Evolutionary conservation across 768 basidiomycete genomes (phyloP).

Genomic region (Trametes elegans): DNA sequence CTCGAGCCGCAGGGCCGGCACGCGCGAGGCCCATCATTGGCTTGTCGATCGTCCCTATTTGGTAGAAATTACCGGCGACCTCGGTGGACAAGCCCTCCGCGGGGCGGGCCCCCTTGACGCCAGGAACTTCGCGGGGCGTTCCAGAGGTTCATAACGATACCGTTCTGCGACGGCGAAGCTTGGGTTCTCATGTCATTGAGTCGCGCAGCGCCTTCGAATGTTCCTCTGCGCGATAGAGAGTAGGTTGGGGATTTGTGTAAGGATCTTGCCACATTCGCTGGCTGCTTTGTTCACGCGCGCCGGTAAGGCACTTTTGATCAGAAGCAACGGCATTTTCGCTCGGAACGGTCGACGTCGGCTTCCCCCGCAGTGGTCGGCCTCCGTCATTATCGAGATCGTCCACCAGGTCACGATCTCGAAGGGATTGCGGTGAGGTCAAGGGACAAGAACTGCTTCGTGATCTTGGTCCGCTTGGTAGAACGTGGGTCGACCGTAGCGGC

Average conservation of each 20-base stretch:
- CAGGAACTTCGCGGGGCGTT: background rate
- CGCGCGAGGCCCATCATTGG: slow-evolving; percentile 3
- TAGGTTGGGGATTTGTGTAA: background rate
- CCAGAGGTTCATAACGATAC: background rate
- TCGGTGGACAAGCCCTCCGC: background rate
- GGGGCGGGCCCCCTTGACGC: no score
- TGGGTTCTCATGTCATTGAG: slow-evolving; percentile 13
- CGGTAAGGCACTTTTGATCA: slow-evolving; percentile 8
- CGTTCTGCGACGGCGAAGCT: background rate
- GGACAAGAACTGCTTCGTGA: no score
- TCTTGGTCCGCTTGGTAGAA: background rate
- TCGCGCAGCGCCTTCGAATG: background rate
- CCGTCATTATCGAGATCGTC: background rate
- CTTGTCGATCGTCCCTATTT: background rate
- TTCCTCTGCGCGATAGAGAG: background rate
- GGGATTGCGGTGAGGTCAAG: no score
- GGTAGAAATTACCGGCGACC: slow-evolving; percentile 2
- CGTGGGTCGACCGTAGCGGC: background rate
- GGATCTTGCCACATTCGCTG: slow-evolving; percentile 7
- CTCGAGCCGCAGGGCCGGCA: background rate
- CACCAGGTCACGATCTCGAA: background rate
- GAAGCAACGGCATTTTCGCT: background rate
- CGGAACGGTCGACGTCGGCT: background rate
- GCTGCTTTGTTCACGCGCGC: slow-evolving; percentile 13
- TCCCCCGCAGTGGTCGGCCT: background rate